phyloP scores from a whole-genome alignment of 192 early-diverging fungal species.

The Coemansia furcata region DNA sequence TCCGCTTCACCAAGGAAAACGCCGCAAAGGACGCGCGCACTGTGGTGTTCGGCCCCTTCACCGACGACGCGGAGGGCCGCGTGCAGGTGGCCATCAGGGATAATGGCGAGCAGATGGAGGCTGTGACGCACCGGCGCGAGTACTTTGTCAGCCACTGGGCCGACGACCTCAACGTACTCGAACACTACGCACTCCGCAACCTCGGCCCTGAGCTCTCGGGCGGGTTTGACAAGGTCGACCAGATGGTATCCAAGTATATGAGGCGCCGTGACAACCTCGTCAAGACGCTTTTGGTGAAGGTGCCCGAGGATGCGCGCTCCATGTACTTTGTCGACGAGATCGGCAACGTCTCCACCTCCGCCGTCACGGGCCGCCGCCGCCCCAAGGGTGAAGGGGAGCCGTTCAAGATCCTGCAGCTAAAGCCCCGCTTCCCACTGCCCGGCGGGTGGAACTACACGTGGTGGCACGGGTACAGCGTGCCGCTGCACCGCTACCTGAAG shows the following conservation, averaged over 20 bases:
- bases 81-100: constrained; percentile 69
- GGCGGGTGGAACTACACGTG: constrained; percentile 98
- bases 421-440: constrained; percentile 89
- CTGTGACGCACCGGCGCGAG: constrained; percentile 34
- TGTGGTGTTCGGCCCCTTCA: constrained; percentile 77
- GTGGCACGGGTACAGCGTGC: constrained; percentile 88
- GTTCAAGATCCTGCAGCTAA: constrained; percentile 66
- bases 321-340: constrained; percentile 80
- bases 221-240: constrained; percentile 29
- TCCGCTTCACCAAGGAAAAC: constrained; percentile 16
- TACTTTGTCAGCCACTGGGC: constrained; percentile 79
- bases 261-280: constrained; percentile 35
- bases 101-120: constrained; percentile 66
- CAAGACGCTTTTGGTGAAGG: constrained; percentile 33
- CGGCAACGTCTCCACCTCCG: constrained; percentile 96
- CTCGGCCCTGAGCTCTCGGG: constrained; percentile 30
- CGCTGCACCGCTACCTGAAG: constrained; percentile 65
- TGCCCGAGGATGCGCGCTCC: constrained; percentile 70
- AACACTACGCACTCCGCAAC: constrained; percentile 72
- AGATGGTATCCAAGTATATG: constrained; percentile 24
- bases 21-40: constrained; percentile 52
- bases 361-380: constrained; percentile 13
- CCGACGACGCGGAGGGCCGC: constrained; percentile 28
- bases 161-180: constrained; percentile 76
- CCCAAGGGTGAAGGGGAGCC: constrained; percentile 43